Evolutionary conservation across 352 stramenopile species (phyloP), one percentile per base, ranked within the genome.

Genomic region (Lagenidium giganteum): DNA sequence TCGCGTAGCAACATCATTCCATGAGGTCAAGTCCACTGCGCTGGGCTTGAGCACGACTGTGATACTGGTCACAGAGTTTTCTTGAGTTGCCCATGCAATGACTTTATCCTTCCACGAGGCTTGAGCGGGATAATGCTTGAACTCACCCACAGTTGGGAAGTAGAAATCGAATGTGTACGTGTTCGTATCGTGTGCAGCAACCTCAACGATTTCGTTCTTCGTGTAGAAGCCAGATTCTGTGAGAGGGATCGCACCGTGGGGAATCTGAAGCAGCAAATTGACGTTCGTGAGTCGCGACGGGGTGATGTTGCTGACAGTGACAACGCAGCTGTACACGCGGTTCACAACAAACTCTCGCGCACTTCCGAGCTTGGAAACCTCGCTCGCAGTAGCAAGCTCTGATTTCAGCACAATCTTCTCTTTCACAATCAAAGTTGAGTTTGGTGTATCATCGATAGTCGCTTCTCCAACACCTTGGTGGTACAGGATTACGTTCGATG

Each of bases 191-290:
- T 84, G 81, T 12, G 72, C 44, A 5, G 38, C 42, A 14, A 84
- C 35, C 17, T 35, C 47, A 36, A 64, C 32, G 8, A 64, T 61
- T 27, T 67, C 47, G 25, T 66, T 81, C 52, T 65, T 75, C 5
- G 67, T 77, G 54, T 76, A 76, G 47, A 76, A 80, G 1, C 60
- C 56, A 33, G 26, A 47, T 13, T 45, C 45, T 8, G 38, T 51
- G 25, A 86, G 43, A 7, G 75, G 75, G 50, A 81, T 48, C 18
- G 71, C 39, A 14, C 75, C 76, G 44, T 70, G 58, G 2, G 76
- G 76, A 31, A 89, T 81, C 53, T 89, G 76, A 25, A 83, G 42
- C n/a, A 89, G 42, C 24, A 85, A 32, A 16, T 78, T 70, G 11
- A 86, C 37, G 31, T 57, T 46, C 8, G 24, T 56, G 11, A 65